These are phyloP conservation scores for Tolypocladium endophyticum DNA, from an alignment of 2,329 filamentous ascomycete genomes.

Conservation along the genomic window DNA sequence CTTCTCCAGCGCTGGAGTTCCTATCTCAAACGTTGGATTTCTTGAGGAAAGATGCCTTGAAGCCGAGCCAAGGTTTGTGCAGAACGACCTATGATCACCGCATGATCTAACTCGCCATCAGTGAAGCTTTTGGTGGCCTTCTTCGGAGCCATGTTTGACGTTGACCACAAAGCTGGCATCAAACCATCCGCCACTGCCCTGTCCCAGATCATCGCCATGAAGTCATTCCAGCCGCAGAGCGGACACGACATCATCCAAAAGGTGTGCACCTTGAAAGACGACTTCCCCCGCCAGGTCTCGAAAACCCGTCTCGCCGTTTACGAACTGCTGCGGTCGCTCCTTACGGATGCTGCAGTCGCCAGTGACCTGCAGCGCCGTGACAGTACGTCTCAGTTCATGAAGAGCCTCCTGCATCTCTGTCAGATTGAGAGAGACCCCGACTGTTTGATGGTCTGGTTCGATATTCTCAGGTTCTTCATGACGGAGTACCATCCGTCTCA, in stretches of 20 bases:
- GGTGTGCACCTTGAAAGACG: conserved; percentile 41
- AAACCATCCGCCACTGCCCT: conserved; percentile 42
- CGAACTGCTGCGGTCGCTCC: conserved; percentile 32
- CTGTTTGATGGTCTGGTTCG: conserved; percentile 48
- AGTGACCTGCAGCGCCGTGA: conserved; percentile 34
- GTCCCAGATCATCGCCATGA: conserved; percentile 37
- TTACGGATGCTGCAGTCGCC: conserved; percentile 30
- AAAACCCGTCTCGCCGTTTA: conserved; percentile 43
- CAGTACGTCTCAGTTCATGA: conserved; percentile 35
- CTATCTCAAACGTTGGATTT: conserved; percentile 41
- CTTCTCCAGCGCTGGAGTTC: conserved; percentile 39
- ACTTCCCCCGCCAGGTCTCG: conserved; percentile 42
- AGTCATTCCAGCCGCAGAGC: conserved; percentile 36
- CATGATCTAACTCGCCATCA: conserved; percentile 5
- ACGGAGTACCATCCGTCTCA: conserved; percentile 31
- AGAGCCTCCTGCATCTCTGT: conserved; percentile 39
- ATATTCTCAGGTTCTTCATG: conserved; percentile 34
- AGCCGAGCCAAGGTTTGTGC: conserved; percentile 35
- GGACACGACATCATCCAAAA: conserved; percentile 38
- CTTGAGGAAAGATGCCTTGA: conserved; percentile 34
- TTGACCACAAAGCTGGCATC: conserved; percentile 50
- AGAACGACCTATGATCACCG: background rate
- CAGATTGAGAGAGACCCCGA: conserved; percentile 45
- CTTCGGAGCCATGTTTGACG: conserved; percentile 48
- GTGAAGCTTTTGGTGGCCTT: conserved; percentile 40